These are phyloP conservation scores for Phialophora chinensis DNA, from an alignment of 2,329 filamentous ascomycete genomes.

Conservation along the genomic window DNA sequence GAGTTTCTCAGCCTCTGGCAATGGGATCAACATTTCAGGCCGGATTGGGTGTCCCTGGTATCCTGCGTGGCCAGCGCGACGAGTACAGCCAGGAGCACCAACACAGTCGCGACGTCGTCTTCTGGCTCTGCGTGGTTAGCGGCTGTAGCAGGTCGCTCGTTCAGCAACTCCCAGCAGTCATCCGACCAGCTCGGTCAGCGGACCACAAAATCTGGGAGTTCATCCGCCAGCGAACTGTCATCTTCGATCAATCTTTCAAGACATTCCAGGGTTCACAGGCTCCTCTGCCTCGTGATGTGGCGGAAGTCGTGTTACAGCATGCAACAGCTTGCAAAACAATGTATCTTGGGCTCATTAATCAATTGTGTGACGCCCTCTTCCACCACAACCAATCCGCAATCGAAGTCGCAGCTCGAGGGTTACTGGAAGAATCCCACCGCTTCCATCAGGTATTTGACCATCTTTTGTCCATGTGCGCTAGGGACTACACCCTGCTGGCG, in stretches of 20 bases:
- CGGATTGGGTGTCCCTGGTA: neutral
- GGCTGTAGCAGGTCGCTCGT: slow-evolving; percentile 16
- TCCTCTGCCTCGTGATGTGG: slow-evolving; percentile 17
- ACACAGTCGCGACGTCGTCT: slow-evolving; percentile 15
- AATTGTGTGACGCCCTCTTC: slow-evolving; percentile 10
- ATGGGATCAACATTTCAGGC: neutral
- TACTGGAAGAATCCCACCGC: slow-evolving; percentile 15
- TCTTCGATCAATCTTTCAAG: slow-evolving; percentile 24
- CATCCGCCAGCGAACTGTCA: slow-evolving; percentile 27
- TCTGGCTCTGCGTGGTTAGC: slow-evolving; percentile 18
- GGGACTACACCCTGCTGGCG: slow-evolving; percentile 19
- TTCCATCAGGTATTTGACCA: slow-evolving; percentile 24
- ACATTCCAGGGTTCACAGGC: slow-evolving; percentile 10
- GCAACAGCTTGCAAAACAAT: slow-evolving; percentile 26
- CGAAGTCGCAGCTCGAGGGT: slow-evolving; percentile 7
- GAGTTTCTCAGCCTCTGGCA: neutral
- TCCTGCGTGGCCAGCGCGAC: neutral
- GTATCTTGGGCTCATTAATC: slow-evolving; percentile 18
- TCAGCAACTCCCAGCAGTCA: slow-evolving; percentile 2
- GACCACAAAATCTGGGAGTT: slow-evolving; percentile 23
- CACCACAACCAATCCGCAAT: slow-evolving; percentile 5
- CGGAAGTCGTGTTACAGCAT: slow-evolving; percentile 21
- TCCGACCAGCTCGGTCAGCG: slow-evolving; percentile 7
- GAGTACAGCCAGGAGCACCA: neutral
- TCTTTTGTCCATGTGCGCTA: slow-evolving; percentile 16